These are phyloP conservation scores for Exserohilum turcica DNA, from an alignment of 2,329 filamentous ascomycete species.

Conservation along the genomic window DNA sequence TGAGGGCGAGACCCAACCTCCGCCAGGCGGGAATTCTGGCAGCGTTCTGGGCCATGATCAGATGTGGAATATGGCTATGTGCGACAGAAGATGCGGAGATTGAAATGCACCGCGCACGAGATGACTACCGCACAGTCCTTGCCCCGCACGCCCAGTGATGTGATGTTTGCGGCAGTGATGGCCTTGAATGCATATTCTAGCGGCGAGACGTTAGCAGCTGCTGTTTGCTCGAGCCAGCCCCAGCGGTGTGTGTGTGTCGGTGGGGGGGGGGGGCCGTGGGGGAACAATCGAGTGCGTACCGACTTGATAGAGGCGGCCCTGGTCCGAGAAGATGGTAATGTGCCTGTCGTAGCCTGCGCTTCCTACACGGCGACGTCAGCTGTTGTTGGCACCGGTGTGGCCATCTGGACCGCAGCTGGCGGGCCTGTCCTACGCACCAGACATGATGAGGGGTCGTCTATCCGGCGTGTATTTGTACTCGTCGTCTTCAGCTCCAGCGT, in stretches of 20 bases:
- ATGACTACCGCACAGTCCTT: slow-evolving; percentile 97
- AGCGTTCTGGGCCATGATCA: slow-evolving; percentile 34
- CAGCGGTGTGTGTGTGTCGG: neutral
- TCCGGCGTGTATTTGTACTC: slow-evolving; percentile 24
- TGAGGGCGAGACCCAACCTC: slow-evolving; percentile 64
- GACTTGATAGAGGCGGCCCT: slow-evolving; percentile 98
- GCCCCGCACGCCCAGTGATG: slow-evolving; percentile 91
- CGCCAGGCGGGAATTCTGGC: slow-evolving; percentile 61
- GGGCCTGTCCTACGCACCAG: slow-evolving; percentile 43
- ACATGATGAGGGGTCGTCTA: slow-evolving; percentile 45
- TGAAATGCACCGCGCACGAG: slow-evolving; percentile 40
- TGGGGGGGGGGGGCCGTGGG: neutral
- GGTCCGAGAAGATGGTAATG: slow-evolving; percentile 99
- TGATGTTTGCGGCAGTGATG: slow-evolving; percentile 98
- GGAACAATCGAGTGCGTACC: slow-evolving; percentile 64
- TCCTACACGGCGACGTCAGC: slow-evolving; percentile 32
- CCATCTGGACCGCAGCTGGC: slow-evolving; percentile 17
- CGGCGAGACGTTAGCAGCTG: slow-evolving; percentile 23
- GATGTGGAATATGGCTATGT: slow-evolving; percentile 36
- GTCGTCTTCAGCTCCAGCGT: slow-evolving; percentile 34
- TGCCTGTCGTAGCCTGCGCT: slow-evolving; percentile 87
- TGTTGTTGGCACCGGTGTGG: slow-evolving; percentile 37
- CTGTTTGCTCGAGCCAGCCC: neutral
- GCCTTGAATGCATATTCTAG: slow-evolving; percentile 99
- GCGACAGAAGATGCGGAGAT: slow-evolving; percentile 27